Evolutionary conservation across 2,329 filamentous ascomycete species (phyloP).

Genomic region (Pestalotiopsis sp.): DNA sequence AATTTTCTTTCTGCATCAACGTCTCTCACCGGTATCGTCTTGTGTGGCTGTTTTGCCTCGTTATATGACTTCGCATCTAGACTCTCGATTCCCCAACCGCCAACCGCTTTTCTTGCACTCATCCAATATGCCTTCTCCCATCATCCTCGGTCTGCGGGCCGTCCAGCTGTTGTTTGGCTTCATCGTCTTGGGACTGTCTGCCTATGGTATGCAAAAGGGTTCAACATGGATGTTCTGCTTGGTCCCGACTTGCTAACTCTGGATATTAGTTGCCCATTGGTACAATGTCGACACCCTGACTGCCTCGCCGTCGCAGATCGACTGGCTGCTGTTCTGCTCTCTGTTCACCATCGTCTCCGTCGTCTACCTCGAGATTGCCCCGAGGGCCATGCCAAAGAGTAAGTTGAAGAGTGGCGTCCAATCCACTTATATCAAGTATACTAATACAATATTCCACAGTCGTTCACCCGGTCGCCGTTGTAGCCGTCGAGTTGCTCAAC

Average conservation of each 20-base stretch:
- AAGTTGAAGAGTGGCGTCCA: conserved; percentile 19
- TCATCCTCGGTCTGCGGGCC: conserved; percentile 46
- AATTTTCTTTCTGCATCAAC: conserved; percentile 10
- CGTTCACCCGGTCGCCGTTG: conserved; percentile 49
- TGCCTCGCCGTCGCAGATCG: conserved; percentile 57
- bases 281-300: conserved; percentile 58
- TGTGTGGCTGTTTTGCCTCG: conserved; percentile 18
- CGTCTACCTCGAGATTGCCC: conserved; percentile 53
- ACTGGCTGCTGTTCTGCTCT: conserved; percentile 59
- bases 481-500: conserved; percentile 55
- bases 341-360: conserved; percentile 58
- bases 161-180: conserved; percentile 49
- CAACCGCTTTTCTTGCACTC: conserved; percentile 21
- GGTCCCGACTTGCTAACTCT: not conserved
- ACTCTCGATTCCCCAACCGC: conserved; percentile 31
- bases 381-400: conserved; percentile 47
- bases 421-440: not conserved
- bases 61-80: conserved; percentile 30
- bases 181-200: conserved; percentile 49
- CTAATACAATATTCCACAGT: too few relatives aligned
- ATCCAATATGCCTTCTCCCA: conserved; percentile 40
- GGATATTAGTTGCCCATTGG: conserved; percentile 58
- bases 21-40: conserved; percentile 18
- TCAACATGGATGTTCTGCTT: not conserved
- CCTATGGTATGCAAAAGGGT: conserved; percentile 45